Evolutionary conservation across 768 basidiomycete species (phyloP).

Genomic region (Lenzites betulinus): DNA sequence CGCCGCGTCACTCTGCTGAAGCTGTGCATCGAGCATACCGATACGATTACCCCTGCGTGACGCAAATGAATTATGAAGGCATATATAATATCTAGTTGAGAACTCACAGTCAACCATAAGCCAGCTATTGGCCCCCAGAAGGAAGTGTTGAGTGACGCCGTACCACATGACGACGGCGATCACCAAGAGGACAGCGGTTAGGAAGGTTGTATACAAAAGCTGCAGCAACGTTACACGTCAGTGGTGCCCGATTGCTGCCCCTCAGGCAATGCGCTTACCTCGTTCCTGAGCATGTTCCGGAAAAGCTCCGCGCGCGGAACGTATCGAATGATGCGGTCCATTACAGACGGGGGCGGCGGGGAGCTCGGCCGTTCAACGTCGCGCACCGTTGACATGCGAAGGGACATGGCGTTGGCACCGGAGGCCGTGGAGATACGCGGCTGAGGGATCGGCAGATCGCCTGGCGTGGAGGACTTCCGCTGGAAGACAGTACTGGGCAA

Average conservation of each 20-base stretch:
- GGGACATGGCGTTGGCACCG: background rate
- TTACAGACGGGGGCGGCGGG: slow-evolving; percentile 21
- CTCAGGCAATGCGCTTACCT: slow-evolving; percentile 43
- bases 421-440: slow-evolving; percentile 20
- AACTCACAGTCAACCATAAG: slow-evolving; percentile 56
- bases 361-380: slow-evolving; percentile 11
- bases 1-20: slow-evolving; percentile 59
- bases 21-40: slow-evolving; percentile 58
- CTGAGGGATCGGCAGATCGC: slow-evolving; percentile 21
- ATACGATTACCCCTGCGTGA: slow-evolving; percentile 54
- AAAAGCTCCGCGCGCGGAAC: slow-evolving; percentile 57
- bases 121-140: slow-evolving; percentile 53
- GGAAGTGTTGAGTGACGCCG: slow-evolving; percentile 49
- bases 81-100: background rate
- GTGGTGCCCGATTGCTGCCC: background rate
- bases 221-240: slow-evolving; percentile 23
- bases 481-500: slow-evolving; percentile 22
- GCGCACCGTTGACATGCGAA: slow-evolving; percentile 9
- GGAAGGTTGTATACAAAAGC: slow-evolving; percentile 57
- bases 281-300: slow-evolving; percentile 59
- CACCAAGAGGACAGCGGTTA: slow-evolving; percentile 49
- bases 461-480: slow-evolving; percentile 26
- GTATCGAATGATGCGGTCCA: slow-evolving; percentile 48
- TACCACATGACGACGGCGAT: slow-evolving; percentile 52
- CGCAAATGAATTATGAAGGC: slow-evolving; percentile 8